A percentile compares a stretch with the other conserved stretches of the same genome.
These are phyloP conservation scores for Fusarium anguioides DNA, from an alignment of 2,329 filamentous ascomycete species.

Conservation along the genomic window DNA sequence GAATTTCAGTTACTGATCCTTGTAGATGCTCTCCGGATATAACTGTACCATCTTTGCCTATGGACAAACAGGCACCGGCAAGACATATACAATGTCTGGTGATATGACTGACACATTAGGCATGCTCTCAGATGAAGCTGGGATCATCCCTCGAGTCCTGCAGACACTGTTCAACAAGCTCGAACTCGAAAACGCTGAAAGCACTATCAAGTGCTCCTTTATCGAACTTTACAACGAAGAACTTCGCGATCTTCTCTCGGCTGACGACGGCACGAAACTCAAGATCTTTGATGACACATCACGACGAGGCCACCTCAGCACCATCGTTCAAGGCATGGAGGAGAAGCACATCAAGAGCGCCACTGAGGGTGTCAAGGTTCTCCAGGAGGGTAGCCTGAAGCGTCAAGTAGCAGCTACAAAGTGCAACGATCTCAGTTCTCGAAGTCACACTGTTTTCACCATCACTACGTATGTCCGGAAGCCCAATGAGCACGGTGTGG, in stretches of 20 bases:
- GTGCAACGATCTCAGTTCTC: conserved; percentile 96
- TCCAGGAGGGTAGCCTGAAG: conserved; percentile 90
- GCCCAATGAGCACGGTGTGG: conserved; percentile 81
- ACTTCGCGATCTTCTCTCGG: conserved; percentile 85
- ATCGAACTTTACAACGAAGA: conserved; percentile 99
- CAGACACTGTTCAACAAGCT: conserved; percentile 89
- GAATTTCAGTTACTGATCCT: conserved; percentile 8
- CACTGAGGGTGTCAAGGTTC: conserved; percentile 84
- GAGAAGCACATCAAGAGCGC: conserved; percentile 92
- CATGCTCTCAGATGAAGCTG: conserved; percentile 88
- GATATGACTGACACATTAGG: conserved; percentile 92
- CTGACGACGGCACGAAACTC: conserved; percentile 84
- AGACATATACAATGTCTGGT: conserved; percentile 99
- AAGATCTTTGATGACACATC: conserved; percentile 96
- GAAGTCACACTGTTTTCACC: conserved; percentile 97
- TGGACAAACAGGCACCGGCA: conserved; percentile 96
- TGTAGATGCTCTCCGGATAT: conserved; percentile 90
- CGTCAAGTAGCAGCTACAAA: conserved; percentile 99
- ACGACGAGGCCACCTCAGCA: conserved; percentile 85
- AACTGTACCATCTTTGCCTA: conserved; percentile 99
- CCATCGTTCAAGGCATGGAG: conserved; percentile 97
- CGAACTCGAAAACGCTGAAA: conserved; percentile 81
- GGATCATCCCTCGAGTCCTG: conserved; percentile 92
- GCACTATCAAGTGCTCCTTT: conserved; percentile 95
- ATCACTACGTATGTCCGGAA: conserved; percentile 92